Base-by-base conservation (phyloP, 1,284 basidiomycete genomes). In the Cryptococcus wingfieldii region DNA sequence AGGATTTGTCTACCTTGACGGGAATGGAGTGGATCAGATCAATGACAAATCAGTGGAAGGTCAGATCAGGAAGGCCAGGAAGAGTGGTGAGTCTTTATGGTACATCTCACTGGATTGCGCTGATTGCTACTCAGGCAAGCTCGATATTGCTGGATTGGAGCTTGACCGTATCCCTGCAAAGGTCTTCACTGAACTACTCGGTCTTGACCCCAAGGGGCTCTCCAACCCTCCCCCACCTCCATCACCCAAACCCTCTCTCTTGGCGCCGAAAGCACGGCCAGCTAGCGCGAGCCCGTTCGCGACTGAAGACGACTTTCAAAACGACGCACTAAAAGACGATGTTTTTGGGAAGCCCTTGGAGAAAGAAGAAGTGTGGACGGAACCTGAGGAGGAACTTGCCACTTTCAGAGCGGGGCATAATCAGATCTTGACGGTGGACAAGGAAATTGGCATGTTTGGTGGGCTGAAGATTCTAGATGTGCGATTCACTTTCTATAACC, bases 391-490 rank as follows among this genome's bases (percentile, higher is more conserved):
- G 27, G 76, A 77, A 55, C 47, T 77, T 18, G 61, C 59, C 2
- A 44, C 52, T 8, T 65, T 76, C 48, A 65, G 60, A 47, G 72
- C 70, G 10, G 58, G 61, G 12, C 60, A 66, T 4, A 75, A 75
- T 62, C 47, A 48, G 49, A 55, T 77, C 18, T 58, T 50, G 38
- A 55, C 55, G 41, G 31, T 77, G 16, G 74, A 77, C n/a, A 50
- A 59, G 19, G 73, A 76, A 53, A 63, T 77, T 50, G 76, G 72
- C 1, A 62, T 68, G 50, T 72, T 77, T 62, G 76, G 74, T 1
- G 73, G 70, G 3, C 54, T 77, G 23, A 71, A 67, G 54, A 62
- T 51, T 13, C 53, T 77, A 4, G 74, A 76, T 62, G 74, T 77
- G 59, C n/a, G 13, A 34, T 42, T 25, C 41, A n/a, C 3, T 34